A percentile compares a stretch with the other conserved stretches of the same genome.
phyloP scores from a whole-genome alignment of 352 stramenopile genomes.

The Phytophthora citricola region DNA sequence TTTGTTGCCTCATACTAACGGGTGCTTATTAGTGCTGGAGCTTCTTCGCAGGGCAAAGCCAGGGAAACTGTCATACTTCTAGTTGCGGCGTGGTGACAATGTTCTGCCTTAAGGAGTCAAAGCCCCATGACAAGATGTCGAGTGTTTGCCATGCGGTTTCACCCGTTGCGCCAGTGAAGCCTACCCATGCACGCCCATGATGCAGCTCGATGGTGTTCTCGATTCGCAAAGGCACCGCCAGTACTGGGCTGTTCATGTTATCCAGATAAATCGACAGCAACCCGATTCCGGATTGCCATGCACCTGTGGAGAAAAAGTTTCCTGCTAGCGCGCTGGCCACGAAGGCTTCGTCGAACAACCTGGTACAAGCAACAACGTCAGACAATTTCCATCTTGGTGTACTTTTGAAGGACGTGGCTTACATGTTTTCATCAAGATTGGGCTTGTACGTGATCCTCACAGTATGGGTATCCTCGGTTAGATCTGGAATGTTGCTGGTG shows the following conservation, averaged over 20 bases:
- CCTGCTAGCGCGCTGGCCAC: constrained; percentile 58
- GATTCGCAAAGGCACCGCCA: constrained; percentile 89
- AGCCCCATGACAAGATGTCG: constrained; percentile 88
- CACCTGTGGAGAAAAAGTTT: constrained; percentile 72
- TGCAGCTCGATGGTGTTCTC: constrained; percentile 80
- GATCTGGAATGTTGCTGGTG: constrained; percentile 75
- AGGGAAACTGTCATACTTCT: constrained; percentile 12
- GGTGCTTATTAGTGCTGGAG: background rate
- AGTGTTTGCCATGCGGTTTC: constrained; percentile 87
- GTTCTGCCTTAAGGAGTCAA: constrained; percentile 61
- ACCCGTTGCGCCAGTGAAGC: constrained; percentile 93
- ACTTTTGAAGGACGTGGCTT: constrained; percentile 14
- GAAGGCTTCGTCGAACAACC: constrained; percentile 70
- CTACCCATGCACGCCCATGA: constrained; percentile 89
- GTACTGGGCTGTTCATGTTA: constrained; percentile 75
- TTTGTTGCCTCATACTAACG: constrained; percentile 11
- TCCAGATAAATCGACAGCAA: constrained; percentile 90
- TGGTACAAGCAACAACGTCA: constrained; percentile 26
- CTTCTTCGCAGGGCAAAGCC: background rate
- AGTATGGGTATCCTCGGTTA: constrained; percentile 74
- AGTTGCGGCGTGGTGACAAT: constrained; percentile 27
- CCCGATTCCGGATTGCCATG: constrained; percentile 70
- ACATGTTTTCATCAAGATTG: constrained; percentile 69
- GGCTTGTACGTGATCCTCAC: constrained; percentile 84
- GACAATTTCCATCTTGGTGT: background rate